Conservation (phyloP, 164 flowering plant genomes). For the Magnolia kwangsiensis region DNA sequence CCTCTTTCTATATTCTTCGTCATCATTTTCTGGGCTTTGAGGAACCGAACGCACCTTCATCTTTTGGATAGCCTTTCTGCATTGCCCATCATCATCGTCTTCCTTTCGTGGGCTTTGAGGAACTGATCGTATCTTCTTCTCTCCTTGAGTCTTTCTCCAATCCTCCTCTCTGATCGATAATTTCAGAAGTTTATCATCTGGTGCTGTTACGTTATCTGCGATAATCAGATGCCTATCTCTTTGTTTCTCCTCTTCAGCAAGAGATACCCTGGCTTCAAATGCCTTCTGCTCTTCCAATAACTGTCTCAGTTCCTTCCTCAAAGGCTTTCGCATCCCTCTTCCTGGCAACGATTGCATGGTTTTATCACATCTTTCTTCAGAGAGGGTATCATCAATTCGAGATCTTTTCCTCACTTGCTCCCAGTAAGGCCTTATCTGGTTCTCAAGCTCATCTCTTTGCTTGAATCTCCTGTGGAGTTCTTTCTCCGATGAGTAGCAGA, state of each 20-base stretch:
- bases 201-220: slow-evolving; percentile 23
- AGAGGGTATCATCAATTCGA: slow-evolving; percentile 48
- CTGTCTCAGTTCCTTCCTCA: slow-evolving; percentile 67
- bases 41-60: slow-evolving; percentile 25
- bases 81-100: slow-evolving; percentile 49
- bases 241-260: slow-evolving; percentile 21
- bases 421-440: slow-evolving; percentile 57
- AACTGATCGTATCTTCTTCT: slow-evolving; percentile 26
- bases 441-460: slow-evolving; percentile 75
- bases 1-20: slow-evolving; percentile 67
- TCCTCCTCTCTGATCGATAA: slow-evolving; percentile 34
- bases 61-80: background rate
- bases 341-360: slow-evolving; percentile 36
- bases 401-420: slow-evolving; percentile 82
- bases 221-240: slow-evolving; percentile 11
- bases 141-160: background rate
- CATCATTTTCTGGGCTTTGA: slow-evolving; percentile 44
- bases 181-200: slow-evolving; percentile 36
- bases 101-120: slow-evolving; percentile 35
- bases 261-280: slow-evolving; percentile 36
- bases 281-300: slow-evolving; percentile 72
- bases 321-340: slow-evolving; percentile 24
- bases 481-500: slow-evolving; percentile 78
- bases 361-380: slow-evolving; percentile 37
- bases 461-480: slow-evolving; percentile 67